Evolutionary conservation across 2,329 filamentous ascomycete genomes (phyloP).

Genomic region (Alternaria sp.): DNA sequence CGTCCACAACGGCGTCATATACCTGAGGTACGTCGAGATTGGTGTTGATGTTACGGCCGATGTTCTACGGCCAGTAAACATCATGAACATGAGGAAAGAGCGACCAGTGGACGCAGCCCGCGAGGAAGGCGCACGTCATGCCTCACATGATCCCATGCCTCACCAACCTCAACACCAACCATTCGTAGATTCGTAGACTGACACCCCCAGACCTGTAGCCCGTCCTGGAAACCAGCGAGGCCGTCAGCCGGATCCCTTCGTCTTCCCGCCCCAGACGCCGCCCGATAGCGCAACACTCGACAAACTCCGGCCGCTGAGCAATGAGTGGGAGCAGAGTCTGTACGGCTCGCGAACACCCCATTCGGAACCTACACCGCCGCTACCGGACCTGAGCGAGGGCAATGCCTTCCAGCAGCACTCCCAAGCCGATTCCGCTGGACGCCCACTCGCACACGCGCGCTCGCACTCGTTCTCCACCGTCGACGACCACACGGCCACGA

Average conservation of each 20-base stretch:
- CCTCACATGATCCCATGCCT: not conserved
- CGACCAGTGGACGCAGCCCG: not conserved
- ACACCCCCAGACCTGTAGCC: slow-evolving; percentile 42
- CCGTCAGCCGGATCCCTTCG: slow-evolving; percentile 44
- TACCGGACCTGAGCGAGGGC: slow-evolving; percentile 22
- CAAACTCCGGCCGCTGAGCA: slow-evolving; percentile 39
- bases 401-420: slow-evolving; percentile 21
- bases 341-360: slow-evolving; percentile 43
- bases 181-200: slow-evolving; percentile 10
- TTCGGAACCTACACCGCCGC: slow-evolving; percentile 33
- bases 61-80: not conserved
- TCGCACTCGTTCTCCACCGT: slow-evolving; percentile 80
- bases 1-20: slow-evolving; percentile 56
- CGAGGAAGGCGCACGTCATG: not conserved
- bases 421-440: slow-evolving; percentile 21
- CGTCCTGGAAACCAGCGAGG: slow-evolving; percentile 44
- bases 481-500: slow-evolving; percentile 62
- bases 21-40: slow-evolving; percentile 49
- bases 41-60: not conserved
- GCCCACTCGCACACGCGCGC: slow-evolving; percentile 51
- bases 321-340: slow-evolving; percentile 46
- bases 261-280: slow-evolving; percentile 49
- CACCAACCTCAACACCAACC: not conserved
- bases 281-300: slow-evolving; percentile 46
- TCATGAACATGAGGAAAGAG: not conserved